Evolutionary conservation across 2,329 filamentous ascomycete species (phyloP).

Genomic region (Fusarium longipes): DNA sequence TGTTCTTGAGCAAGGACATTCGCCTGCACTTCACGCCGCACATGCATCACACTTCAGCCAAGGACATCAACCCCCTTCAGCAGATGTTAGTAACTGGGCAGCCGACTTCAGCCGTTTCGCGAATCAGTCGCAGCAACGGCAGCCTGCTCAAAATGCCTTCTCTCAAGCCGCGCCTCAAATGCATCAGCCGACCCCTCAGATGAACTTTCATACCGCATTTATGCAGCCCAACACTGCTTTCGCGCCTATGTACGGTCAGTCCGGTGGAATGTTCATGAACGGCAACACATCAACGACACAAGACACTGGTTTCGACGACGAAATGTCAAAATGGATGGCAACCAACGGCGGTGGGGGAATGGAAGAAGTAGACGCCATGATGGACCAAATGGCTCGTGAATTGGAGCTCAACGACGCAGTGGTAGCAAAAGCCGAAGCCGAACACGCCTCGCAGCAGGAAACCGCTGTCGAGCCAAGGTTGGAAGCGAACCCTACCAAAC

Average conservation of each 20-base stretch:
- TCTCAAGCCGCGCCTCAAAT: conserved; percentile 40
- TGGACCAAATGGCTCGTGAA: conserved; percentile 58
- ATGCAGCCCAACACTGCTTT: conserved; percentile 46
- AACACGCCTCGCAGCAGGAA: conserved; percentile 18
- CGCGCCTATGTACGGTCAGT: conserved; percentile 47
- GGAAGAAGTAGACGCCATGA: conserved; percentile 56
- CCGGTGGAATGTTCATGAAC: conserved; percentile 43
- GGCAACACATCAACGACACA: conserved; percentile 39
- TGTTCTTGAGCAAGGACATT: conserved; percentile 47
- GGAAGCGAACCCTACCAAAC: conserved; percentile 26
- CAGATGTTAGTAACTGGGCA: conserved; percentile 50
- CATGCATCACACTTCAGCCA: conserved; percentile 43
- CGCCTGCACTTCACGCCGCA: conserved; percentile 37
- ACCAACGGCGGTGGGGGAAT: conserved; percentile 50
- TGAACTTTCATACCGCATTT: conserved; percentile 49
- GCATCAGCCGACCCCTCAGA: conserved; percentile 43
- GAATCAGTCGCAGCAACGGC: conserved; percentile 43
- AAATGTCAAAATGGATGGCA: conserved; percentile 57
- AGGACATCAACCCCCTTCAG: conserved; percentile 39
- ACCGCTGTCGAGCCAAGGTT: conserved; percentile 1
- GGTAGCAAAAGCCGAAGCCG: conserved; percentile 39
- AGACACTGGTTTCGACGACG: conserved; percentile 54
- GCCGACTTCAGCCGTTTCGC: conserved; percentile 53
- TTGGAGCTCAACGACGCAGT: conserved; percentile 53
- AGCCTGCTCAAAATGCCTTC: conserved; percentile 35